These are phyloP conservation scores for Starmerella bombicola DNA, from an alignment of 805 yeast species.

Conservation along the genomic window DNA sequence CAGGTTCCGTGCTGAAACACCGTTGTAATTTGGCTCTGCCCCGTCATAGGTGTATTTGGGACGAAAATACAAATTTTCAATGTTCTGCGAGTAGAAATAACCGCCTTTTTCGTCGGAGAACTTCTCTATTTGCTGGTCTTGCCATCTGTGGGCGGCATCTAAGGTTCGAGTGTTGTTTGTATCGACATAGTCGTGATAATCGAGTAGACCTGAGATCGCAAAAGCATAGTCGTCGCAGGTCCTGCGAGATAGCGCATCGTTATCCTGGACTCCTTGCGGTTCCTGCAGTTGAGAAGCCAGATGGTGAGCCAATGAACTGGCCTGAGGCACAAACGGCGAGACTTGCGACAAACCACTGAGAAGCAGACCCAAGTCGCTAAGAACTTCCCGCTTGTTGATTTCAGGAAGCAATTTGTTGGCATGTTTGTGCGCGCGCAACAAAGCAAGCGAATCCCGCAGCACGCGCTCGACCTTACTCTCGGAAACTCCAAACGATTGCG, in stretches of 20 bases:
- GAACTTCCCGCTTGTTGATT: not conserved
- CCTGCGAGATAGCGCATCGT: not conserved
- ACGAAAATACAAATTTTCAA: conserved; percentile 25
- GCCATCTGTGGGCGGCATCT: conserved; percentile 27
- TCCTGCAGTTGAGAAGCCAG: not conserved
- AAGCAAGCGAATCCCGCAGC: conserved; percentile 21
- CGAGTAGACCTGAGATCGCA: conserved; percentile 28
- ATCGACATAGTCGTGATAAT: conserved; percentile 26
- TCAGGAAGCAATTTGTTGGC: conserved; percentile 22
- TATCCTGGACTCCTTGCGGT: not conserved
- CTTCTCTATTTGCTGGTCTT: conserved; percentile 24
- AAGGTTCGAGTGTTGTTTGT: conserved; percentile 24
- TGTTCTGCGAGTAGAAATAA: conserved; percentile 24
- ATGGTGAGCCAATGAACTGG: conserved; percentile 1
- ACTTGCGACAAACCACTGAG: conserved; percentile 28
- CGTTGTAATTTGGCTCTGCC: conserved; percentile 32
- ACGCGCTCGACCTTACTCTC: conserved; percentile 20
- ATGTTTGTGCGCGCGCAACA: conserved; percentile 22
- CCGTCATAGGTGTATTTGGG: conserved; percentile 30
- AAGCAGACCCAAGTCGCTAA: conserved; percentile 18
- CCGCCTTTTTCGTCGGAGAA: conserved; percentile 29
- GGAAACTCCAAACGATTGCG: conserved; percentile 27
- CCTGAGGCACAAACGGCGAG: conserved; percentile 5
- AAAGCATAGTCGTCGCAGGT: conserved; percentile 31
- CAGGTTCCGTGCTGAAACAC: conserved; percentile 28